Percentiles rank a stretch among this genome's conserved stretches.
Evolutionary conservation across 495 filamentous ascomycete species (phyloP).

Genomic region (Clohesyomyces aquaticus): DNA sequence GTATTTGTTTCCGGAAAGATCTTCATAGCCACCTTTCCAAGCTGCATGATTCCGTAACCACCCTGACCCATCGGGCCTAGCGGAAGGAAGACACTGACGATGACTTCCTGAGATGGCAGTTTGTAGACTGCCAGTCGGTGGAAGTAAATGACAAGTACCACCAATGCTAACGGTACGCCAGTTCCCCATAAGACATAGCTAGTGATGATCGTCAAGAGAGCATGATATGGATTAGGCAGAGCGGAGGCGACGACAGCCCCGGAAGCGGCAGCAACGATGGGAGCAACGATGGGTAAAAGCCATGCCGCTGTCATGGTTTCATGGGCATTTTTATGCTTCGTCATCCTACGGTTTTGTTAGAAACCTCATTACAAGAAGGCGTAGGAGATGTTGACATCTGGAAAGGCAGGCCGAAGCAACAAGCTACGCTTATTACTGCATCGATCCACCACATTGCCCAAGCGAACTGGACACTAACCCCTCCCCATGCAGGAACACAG

Average conservation of each 20-base stretch:
- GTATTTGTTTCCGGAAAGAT: constrained; percentile 58
- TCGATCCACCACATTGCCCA: constrained; percentile 65
- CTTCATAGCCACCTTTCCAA: constrained; percentile 56
- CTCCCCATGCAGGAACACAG: constrained; percentile 59
- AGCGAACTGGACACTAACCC: constrained; percentile 45
- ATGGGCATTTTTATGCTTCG: constrained; percentile 45
- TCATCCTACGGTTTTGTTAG: constrained; percentile 41
- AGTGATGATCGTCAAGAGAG: constrained; percentile 59
- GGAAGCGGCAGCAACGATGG: constrained; percentile 62
- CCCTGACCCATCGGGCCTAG: constrained; percentile 64
- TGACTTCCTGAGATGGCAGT: constrained; percentile 60
- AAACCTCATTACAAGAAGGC: neutral
- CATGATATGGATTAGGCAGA: constrained; percentile 56
- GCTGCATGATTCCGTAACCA: constrained; percentile 60
- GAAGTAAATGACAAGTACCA: constrained; percentile 64
- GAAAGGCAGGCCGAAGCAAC: constrained; percentile 59
- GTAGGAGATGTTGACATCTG: constrained; percentile 52
- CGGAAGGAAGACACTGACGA: constrained; percentile 65
- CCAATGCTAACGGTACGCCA: constrained; percentile 59
- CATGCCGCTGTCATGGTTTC: constrained; percentile 61
- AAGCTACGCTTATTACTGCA: constrained; percentile 54
- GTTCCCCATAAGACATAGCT: constrained; percentile 65
- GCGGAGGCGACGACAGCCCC: constrained; percentile 60
- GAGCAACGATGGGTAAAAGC: constrained; percentile 63
- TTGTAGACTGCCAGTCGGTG: constrained; percentile 61